Conservation (phyloP, 805 yeast species). For the Candida loeiensis region DNA sequence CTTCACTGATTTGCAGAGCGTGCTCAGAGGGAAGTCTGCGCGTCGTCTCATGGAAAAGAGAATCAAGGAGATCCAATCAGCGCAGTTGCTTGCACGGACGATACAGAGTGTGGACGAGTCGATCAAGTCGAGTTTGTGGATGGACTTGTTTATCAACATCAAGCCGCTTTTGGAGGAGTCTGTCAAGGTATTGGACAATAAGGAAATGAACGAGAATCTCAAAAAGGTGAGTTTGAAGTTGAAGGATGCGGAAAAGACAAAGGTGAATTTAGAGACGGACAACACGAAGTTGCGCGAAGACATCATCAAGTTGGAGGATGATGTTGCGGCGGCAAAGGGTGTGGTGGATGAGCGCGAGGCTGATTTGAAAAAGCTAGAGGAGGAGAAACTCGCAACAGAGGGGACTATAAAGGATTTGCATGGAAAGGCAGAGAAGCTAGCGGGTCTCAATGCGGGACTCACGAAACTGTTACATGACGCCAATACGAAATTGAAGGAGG, state of each 20-base stretch:
- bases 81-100: conserved; percentile 62
- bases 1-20: conserved; percentile 60
- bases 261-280: conserved; percentile 29
- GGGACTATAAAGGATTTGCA: conserved; percentile 27
- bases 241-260: conserved; percentile 33
- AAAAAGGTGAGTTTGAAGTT: conserved; percentile 44
- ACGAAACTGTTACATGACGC: conserved; percentile 30
- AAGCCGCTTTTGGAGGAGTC: conserved; percentile 73
- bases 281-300: conserved; percentile 39
- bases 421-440: conserved; percentile 27
- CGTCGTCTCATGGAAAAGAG: conserved; percentile 47
- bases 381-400: conserved; percentile 32
- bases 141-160: conserved; percentile 60
- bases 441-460: conserved; percentile 29
- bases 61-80: conserved; percentile 64
- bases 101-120: conserved; percentile 50
- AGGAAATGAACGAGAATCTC: conserved; percentile 55
- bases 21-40: conserved; percentile 58
- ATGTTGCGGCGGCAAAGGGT: conserved; percentile 24
- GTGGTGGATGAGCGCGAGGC: conserved; percentile 45
- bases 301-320: conserved; percentile 31
- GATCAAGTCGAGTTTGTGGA: conserved; percentile 66
- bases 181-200: conserved; percentile 55
- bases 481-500: conserved; percentile 21
- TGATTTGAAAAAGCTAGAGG: conserved; percentile 41